phyloP scores from a whole-genome alignment of 495 filamentous ascomycete species.

The Xylaria castorea region DNA sequence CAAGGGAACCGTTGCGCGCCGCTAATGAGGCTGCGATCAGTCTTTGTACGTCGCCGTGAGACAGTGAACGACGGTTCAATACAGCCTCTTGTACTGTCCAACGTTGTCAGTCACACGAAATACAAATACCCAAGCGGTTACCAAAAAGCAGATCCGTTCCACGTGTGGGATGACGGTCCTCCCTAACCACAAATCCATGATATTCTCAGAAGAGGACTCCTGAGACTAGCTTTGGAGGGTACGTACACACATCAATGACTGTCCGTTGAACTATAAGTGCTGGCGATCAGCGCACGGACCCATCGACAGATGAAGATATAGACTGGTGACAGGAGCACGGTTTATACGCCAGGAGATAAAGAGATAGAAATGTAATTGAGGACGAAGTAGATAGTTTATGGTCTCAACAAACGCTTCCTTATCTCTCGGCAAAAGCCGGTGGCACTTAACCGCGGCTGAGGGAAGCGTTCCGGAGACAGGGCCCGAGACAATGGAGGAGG shows the following conservation, averaged over 20 bases:
- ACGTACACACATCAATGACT: slow-evolving; percentile 18
- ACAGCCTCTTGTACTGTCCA: slow-evolving; percentile 4
- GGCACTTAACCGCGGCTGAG: neutral
- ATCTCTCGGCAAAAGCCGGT: neutral
- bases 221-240: neutral
- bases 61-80: slow-evolving; percentile 11
- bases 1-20: slow-evolving; percentile 43
- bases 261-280: slow-evolving; percentile 12
- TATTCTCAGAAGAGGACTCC: too few species aligned
- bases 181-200: neutral
- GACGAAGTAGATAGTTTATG: neutral
- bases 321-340: neutral
- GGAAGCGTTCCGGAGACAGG: too few species aligned
- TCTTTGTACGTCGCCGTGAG: slow-evolving; percentile 13
- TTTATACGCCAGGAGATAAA: neutral
- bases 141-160: neutral
- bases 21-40: slow-evolving; percentile 37
- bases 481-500: neutral
- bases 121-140: neutral
- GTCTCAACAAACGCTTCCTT: neutral
- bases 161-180: neutral
- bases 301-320: neutral
- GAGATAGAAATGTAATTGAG: neutral
- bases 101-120: neutral
- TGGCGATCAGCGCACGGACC: neutral